Percentiles rank a stretch among this genome's conserved stretches.
phyloP scores from a whole-genome alignment of 1,139 yeast species.

The Sugiyamaella novakii region DNA sequence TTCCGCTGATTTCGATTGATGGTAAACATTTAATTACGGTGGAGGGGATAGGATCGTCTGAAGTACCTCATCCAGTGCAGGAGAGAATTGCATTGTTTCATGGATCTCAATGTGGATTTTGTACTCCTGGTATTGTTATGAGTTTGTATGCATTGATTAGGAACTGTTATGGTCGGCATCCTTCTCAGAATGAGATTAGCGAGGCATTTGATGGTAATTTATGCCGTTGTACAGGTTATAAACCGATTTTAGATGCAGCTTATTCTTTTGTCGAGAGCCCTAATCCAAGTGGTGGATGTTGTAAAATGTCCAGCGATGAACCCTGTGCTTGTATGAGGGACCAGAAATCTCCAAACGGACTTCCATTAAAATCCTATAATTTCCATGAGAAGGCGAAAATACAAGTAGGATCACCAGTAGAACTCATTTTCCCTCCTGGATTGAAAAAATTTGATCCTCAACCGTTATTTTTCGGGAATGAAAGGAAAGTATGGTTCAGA shows the following conservation, averaged over 20 bases:
- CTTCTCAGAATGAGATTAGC: conserved; percentile 45
- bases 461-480: conserved; percentile 45
- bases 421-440: conserved; percentile 47
- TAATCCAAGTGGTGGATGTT: conserved; percentile 18
- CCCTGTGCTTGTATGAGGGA: conserved; percentile 26
- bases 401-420: conserved; percentile 33
- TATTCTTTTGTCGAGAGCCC: conserved; percentile 39
- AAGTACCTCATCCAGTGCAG: conserved; percentile 49
- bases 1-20: conserved; percentile 48
- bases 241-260: conserved; percentile 51
- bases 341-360: conserved; percentile 40
- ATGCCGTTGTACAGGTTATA: conserved; percentile 52
- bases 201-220: conserved; percentile 51
- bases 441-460: conserved; percentile 36
- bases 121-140: conserved; percentile 55
- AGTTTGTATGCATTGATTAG: conserved; percentile 47
- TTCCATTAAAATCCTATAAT: conserved; percentile 43
- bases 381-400: conserved; percentile 23
- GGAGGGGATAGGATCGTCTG: conserved; percentile 47
- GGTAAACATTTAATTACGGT: conserved; percentile 51
- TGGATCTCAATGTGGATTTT: conserved; percentile 54
- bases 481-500: conserved; percentile 46
- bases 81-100: conserved; percentile 51
- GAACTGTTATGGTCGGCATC: conserved; percentile 42
- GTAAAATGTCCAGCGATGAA: conserved; percentile 13